phyloP scores from a whole-genome alignment of 1,284 basidiomycete species.

The Austroboletus novae-zelandiae region DNA sequence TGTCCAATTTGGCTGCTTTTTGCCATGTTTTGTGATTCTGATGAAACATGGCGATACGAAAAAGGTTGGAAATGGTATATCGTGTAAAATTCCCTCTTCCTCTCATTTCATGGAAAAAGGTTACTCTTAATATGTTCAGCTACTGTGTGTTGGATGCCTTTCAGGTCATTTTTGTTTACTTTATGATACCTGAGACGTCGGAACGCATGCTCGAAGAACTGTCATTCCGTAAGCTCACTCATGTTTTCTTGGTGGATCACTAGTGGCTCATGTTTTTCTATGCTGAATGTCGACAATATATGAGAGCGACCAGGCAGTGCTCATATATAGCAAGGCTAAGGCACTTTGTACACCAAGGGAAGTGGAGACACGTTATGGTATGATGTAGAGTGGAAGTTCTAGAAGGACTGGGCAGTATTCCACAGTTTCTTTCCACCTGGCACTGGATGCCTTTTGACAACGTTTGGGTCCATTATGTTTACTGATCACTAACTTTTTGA shows the following conservation, averaged over 20 bases:
- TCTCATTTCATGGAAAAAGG: not conserved
- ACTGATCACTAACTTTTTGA: too few relatives aligned
- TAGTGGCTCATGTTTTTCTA: too few relatives aligned
- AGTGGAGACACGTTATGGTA: too few relatives aligned
- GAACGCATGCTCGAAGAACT: conserved; percentile 57
- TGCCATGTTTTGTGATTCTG: not conserved
- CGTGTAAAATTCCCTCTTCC: not conserved
- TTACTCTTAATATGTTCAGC: not conserved
- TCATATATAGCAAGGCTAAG: too few relatives aligned
- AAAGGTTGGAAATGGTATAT: conserved; percentile 13
- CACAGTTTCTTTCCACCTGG: too few relatives aligned
- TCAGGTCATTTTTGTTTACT: conserved; percentile 48
- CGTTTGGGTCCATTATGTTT: too few relatives aligned
- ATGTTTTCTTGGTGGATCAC: conserved; percentile 4
- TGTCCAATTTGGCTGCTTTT: not conserved
- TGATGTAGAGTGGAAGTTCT: too few relatives aligned
- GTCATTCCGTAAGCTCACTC: conserved; percentile 48
- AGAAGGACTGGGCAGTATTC: too few relatives aligned
- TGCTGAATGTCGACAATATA: too few relatives aligned
- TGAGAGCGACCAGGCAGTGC: too few relatives aligned
- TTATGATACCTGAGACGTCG: conserved; percentile 55
- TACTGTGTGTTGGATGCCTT: conserved; percentile 48
- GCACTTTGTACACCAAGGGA: too few relatives aligned
- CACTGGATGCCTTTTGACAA: too few relatives aligned
- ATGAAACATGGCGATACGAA: not conserved